Percentiles rank a stretch among this genome's conserved stretches.
Conservation (phyloP, 352 stramenopile species). For the Saprolegnia parasitica region DNA sequence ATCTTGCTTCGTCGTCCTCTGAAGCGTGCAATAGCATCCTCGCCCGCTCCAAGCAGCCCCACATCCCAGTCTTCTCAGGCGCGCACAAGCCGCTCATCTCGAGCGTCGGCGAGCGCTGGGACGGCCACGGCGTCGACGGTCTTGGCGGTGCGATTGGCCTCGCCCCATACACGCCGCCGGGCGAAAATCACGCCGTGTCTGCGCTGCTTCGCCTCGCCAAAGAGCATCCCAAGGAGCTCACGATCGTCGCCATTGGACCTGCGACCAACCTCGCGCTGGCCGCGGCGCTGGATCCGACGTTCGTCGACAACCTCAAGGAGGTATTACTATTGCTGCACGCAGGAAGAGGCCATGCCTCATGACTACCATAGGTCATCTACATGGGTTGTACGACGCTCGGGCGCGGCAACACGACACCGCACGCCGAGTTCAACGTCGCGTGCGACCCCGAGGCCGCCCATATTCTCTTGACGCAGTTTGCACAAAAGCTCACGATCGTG, state of each 20-base stretch:
- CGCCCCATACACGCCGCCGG: conserved; percentile 33
- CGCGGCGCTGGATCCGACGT: conserved; percentile 62
- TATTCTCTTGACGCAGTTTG: conserved; percentile 53
- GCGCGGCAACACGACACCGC: conserved; percentile 60
- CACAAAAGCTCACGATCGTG: conserved; percentile 58
- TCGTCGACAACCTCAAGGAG: conserved; percentile 55
- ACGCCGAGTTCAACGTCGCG: conserved; percentile 76
- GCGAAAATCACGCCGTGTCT: conserved; percentile 62
- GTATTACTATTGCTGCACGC: no score
- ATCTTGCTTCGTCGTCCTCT: neutral
- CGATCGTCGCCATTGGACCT: conserved; percentile 66
- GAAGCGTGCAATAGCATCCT: conserved; percentile 41
- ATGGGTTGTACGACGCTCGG: conserved; percentile 70
- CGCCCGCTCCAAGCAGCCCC: conserved; percentile 41
- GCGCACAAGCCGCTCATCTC: conserved; percentile 57
- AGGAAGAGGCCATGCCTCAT: no score
- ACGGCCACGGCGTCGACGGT: conserved; percentile 64
- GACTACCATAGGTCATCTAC: conserved; percentile 20
- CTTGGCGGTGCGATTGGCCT: conserved; percentile 54
- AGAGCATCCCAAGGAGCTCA: conserved; percentile 57
- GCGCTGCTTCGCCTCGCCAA: conserved; percentile 55
- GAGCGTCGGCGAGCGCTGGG: conserved; percentile 62
- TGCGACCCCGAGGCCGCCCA: conserved; percentile 75
- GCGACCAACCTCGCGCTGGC: conserved; percentile 77
- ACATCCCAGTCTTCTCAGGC: conserved; percentile 59